Percentiles rank a stretch among this genome's conserved stretches.
Evolutionary conservation across 2,329 filamentous ascomycete species (phyloP).

Genomic region (Colletotrichum sp.): DNA sequence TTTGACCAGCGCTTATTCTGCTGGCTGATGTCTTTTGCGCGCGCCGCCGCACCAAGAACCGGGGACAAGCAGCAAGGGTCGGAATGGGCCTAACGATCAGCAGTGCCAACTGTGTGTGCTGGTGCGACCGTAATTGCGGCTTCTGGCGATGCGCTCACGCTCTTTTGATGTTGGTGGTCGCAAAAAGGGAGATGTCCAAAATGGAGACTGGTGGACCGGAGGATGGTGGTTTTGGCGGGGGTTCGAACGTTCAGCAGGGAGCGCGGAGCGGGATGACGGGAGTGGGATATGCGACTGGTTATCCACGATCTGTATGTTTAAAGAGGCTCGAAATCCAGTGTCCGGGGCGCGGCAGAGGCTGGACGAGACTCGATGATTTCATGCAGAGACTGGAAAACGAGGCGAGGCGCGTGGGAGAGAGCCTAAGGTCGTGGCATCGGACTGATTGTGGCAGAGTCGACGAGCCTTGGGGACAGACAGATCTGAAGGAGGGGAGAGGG

Average conservation of each 20-base stretch:
- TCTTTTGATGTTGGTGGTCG: neutral
- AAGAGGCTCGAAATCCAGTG: neutral
- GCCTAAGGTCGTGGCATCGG: neutral
- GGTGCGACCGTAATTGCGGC: neutral
- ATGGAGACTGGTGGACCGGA: slow-evolving; percentile 4
- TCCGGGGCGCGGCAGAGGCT: neutral
- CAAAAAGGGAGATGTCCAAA: neutral
- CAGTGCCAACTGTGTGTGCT: neutral
- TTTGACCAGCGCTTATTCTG: slow-evolving; percentile 17
- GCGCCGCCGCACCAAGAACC: neutral
- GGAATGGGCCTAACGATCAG: neutral
- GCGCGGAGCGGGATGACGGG: neutral
- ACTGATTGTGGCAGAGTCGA: slow-evolving; percentile 17
- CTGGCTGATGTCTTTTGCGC: neutral
- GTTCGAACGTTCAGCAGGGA: neutral
- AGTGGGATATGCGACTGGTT: slow-evolving; percentile 1
- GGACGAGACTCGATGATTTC: neutral
- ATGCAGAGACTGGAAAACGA: neutral
- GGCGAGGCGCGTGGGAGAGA: slow-evolving; percentile 6
- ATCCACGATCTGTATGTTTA: neutral
- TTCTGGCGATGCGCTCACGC: neutral
- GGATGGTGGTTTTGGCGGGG: neutral
- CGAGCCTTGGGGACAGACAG: neutral
- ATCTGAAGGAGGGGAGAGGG: slow-evolving; percentile 24
- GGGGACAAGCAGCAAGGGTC: neutral